These are phyloP conservation scores for Cochlearia excelsa DNA, from an alignment of 345 rosid species.

Conservation along the genomic window DNA sequence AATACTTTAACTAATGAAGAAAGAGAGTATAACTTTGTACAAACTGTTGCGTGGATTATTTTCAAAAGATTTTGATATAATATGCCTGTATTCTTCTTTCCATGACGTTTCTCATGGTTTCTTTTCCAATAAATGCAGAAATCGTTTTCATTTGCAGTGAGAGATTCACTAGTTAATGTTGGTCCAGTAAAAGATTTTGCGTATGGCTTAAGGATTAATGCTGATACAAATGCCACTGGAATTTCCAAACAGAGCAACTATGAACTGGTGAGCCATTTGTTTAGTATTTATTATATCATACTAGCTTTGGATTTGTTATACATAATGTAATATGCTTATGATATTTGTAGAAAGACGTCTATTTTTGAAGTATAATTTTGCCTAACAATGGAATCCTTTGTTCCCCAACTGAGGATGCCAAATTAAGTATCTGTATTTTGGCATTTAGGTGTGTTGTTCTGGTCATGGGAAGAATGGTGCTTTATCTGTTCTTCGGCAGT, in stretches of 20 bases:
- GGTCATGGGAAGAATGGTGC: slow-evolving; percentile 98
- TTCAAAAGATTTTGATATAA: slow-evolving; percentile 16
- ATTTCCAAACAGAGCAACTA: slow-evolving; percentile 95
- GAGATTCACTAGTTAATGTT: slow-evolving; percentile 86
- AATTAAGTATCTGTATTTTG: slow-evolving; percentile 16
- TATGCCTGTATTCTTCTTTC: slow-evolving; percentile 10
- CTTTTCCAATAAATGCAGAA: slow-evolving; percentile 58
- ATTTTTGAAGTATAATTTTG: slow-evolving; percentile 9
- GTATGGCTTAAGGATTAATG: slow-evolving; percentile 80
- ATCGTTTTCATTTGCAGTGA: slow-evolving; percentile 82
- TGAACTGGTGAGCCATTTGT: slow-evolving; percentile 69
- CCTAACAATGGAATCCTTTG: slow-evolving; percentile 2
- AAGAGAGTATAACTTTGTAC: slow-evolving; percentile 1
- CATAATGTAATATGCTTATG: slow-evolving; percentile 5
- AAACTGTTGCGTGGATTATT: slow-evolving; percentile 21
- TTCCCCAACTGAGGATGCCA: slow-evolving; percentile 18
- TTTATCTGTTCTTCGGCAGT: slow-evolving; percentile 85
- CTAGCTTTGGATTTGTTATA: slow-evolving; percentile 13
- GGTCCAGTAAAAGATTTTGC: slow-evolving; percentile 98
- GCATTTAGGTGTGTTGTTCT: slow-evolving; percentile 89
- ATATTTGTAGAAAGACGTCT: background rate
- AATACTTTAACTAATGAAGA: background rate
- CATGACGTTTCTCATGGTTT: slow-evolving; percentile 25
- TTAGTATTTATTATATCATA: slow-evolving; percentile 18
- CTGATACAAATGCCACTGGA: slow-evolving; percentile 91